Evolutionary conservation across 2,329 filamentous ascomycete species (phyloP).

Genomic region (Ophiobolus disseminans): DNA sequence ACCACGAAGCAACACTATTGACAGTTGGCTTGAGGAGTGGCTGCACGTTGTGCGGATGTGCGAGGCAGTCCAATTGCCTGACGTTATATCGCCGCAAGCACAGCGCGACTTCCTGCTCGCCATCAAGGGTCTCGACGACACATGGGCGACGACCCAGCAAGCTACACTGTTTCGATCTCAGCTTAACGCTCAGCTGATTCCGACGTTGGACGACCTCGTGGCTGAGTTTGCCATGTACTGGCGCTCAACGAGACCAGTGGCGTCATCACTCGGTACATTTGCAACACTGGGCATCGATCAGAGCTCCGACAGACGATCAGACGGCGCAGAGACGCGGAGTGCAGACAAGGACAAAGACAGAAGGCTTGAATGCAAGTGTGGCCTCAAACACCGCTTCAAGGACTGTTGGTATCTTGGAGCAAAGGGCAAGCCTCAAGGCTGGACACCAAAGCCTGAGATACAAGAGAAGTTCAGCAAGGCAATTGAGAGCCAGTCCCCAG

Average conservation of each 20-base stretch:
- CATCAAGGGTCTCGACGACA: slow-evolving; percentile 1
- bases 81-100: not conserved
- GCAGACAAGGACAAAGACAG: not conserved
- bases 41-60: not conserved
- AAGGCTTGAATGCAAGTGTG: slow-evolving; percentile 1
- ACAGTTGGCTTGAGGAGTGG: slow-evolving; percentile 1
- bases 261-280: slow-evolving; percentile 8
- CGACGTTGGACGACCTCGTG: slow-evolving; percentile 5
- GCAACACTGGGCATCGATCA: slow-evolving; percentile 5
- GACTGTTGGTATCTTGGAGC: slow-evolving; percentile 7
- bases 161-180: not conserved
- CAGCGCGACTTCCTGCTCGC: slow-evolving; percentile 9
- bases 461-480: slow-evolving; percentile 5
- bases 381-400: slow-evolving; percentile 4
- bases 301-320: not conserved
- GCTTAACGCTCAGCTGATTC: slow-evolving; percentile 1
- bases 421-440: slow-evolving; percentile 6
- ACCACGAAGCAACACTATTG: not conserved
- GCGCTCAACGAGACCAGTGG: slow-evolving; percentile 6
- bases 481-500: slow-evolving; percentile 2
- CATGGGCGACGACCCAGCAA: not conserved
- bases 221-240: slow-evolving; percentile 7
- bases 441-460: slow-evolving; percentile 6
- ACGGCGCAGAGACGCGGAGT: slow-evolving; percentile 2
- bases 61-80: not conserved